Conservation (phyloP, 2,329 filamentous ascomycete species). For the Fusarium denticulatum region DNA sequence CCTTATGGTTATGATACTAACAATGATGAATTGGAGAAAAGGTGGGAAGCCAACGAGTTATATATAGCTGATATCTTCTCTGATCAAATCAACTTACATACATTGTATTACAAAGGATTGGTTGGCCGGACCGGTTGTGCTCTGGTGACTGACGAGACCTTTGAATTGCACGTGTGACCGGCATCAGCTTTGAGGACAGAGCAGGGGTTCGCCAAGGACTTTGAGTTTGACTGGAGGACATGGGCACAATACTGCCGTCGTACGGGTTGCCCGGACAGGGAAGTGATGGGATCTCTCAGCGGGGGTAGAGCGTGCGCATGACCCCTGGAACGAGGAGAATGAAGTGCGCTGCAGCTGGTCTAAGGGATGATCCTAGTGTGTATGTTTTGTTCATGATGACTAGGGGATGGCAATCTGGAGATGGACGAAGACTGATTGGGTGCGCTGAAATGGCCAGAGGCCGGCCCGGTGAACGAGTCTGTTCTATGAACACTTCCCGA, state of each 20-base stretch:
- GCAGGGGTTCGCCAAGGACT: constrained; percentile 13
- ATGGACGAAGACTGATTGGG: constrained; percentile 15
- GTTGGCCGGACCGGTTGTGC: constrained; percentile 27
- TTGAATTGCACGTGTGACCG: constrained; percentile 24
- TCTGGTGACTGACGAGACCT: constrained; percentile 13
- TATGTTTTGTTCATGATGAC: not conserved
- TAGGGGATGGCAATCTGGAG: constrained; percentile 1
- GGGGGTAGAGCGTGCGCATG: constrained; percentile 25
- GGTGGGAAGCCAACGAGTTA: not conserved
- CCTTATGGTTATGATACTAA: not conserved
- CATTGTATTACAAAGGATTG: constrained; percentile 7
- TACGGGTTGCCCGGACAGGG: constrained; percentile 14
- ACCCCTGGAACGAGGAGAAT: constrained; percentile 14
- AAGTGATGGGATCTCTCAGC: constrained; percentile 5
- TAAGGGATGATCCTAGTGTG: not conserved
- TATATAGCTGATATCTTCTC: constrained; percentile 18
- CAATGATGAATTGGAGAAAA: not conserved
- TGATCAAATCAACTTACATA: constrained; percentile 4
- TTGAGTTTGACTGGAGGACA: constrained; percentile 5
- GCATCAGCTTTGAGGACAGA: constrained; percentile 8
- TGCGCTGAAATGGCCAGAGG: constrained; percentile 26
- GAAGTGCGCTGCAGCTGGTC: constrained; percentile 16
- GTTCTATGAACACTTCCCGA: constrained; percentile 2
- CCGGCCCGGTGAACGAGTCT: constrained; percentile 29
- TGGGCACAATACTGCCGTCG: constrained; percentile 29